phyloP scores from a whole-genome alignment of 192 early-diverging fungal genomes.

The Podochytrium sp. region DNA sequence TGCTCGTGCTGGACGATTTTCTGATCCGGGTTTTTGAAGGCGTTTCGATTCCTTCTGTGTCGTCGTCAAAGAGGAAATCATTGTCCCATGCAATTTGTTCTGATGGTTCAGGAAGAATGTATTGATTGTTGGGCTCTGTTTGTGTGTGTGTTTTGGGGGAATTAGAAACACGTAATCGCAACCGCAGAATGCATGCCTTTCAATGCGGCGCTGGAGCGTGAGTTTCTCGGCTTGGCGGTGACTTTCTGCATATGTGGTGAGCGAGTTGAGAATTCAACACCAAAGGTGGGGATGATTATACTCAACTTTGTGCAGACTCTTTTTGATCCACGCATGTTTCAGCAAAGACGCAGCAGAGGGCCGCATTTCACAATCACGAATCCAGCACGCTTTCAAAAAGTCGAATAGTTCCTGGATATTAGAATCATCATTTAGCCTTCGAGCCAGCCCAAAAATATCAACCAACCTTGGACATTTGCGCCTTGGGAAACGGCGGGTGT shows the following conservation, averaged over 20 bases:
- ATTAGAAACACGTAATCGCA: no score
- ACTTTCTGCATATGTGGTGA: no score
- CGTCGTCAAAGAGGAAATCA: conserved; percentile 18
- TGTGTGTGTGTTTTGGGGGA: background rate
- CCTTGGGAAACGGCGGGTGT: conserved; percentile 81
- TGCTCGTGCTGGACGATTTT: no score
- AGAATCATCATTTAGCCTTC: background rate
- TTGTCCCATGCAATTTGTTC: background rate
- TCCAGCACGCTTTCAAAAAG: conserved; percentile 85
- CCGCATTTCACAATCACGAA: conserved; percentile 74
- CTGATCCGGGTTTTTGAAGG: no score
- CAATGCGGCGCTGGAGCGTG: background rate
- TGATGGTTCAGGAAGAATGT: conserved; percentile 8
- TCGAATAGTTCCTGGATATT: conserved; percentile 64
- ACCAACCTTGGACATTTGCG: conserved; percentile 60
- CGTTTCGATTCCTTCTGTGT: no score
- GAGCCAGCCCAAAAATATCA: background rate
- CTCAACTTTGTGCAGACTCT: conserved; percentile 29
- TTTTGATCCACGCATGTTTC: conserved; percentile 74
- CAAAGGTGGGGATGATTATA: no score
- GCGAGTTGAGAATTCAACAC: no score
- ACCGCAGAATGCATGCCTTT: no score
- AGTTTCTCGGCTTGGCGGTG: background rate
- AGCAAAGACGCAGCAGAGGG: conserved; percentile 76
- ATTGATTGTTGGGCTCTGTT: background rate